Conservation (phyloP, 140 eudicot genomes). For the Anethum foeniculum region DNA sequence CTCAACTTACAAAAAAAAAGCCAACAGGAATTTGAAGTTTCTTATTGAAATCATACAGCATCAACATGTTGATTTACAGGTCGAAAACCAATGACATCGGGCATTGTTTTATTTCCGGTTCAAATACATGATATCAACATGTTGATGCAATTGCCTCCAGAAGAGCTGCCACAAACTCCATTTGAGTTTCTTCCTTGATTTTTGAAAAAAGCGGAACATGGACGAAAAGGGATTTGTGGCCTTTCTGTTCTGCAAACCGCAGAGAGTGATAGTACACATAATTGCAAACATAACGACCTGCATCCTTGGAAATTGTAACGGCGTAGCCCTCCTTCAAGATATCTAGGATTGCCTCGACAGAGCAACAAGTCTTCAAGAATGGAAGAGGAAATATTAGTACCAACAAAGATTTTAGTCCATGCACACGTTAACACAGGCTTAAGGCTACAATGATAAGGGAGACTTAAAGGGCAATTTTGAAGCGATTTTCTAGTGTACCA, state of each 20-base stretch:
- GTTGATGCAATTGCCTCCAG: slow-evolving; percentile 48
- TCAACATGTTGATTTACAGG: slow-evolving; percentile 12
- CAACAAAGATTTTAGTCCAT: background rate
- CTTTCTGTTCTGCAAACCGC: slow-evolving; percentile 54
- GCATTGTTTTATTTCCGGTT: background rate
- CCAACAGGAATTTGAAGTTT: background rate
- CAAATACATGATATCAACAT: slow-evolving; percentile 28
- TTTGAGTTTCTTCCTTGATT: slow-evolving; percentile 49
- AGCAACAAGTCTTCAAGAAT: slow-evolving; percentile 35
- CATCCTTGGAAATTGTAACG: slow-evolving; percentile 42
- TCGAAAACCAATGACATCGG: background rate
- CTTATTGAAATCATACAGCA: background rate
- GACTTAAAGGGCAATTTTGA: background rate
- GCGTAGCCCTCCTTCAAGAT: slow-evolving; percentile 34
- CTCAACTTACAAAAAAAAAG: background rate
- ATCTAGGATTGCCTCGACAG: slow-evolving; percentile 33
- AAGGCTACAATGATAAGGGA: background rate
- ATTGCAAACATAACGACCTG: slow-evolving; percentile 71
- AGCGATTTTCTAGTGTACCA: background rate
- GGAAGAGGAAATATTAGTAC: background rate
- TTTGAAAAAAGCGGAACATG: slow-evolving; percentile 61
- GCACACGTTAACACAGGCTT: background rate
- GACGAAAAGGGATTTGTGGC: slow-evolving; percentile 66
- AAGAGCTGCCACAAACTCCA: slow-evolving; percentile 39
- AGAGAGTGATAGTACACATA: slow-evolving; percentile 74